Evolutionary conservation across 2,329 filamentous ascomycete species (phyloP), one percentile per base, ranked within the genome.

Genomic region (Dactylellina sp.): DNA sequence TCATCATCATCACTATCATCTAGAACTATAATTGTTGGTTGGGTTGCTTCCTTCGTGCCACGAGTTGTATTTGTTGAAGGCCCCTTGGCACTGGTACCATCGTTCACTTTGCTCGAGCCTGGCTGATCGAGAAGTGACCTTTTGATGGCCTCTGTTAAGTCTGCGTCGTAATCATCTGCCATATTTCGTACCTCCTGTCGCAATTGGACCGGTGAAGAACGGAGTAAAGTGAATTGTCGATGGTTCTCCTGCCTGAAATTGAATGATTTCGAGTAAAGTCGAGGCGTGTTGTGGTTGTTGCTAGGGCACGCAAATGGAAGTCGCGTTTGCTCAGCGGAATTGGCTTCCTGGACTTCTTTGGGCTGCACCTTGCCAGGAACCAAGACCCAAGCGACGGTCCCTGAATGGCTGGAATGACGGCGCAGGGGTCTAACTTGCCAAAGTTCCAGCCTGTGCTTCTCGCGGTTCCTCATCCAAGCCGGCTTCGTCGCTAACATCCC

Each of bases 151-250:
- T 74, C 70, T 35, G 70, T 61, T 18, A 74, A 46, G 37, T 74
- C 70, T 2, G 47, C 70, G 32, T 74, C 70, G 70, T 74, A 62
- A 40, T 66, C 61, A 40, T 74, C 61, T n/a, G 55, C 55, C 70
- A 74, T 74, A 6, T 6, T 40, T 20, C 12, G 7, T 40, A 16
- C 16, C 12, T 9, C 1, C 11, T 9, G 16, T 35, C 2, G 46
- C 14, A 20, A 25, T 2, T 52, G 16, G 14, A 3, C 16, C n/a
- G n/a, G n/a, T 22, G 20, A 14, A 52, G 20, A 11, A 49, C 12
- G 18, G 14, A 9, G 20, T 49, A 11, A 5, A 5, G 14, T 35
- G 14, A 16, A 35, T 37, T 37, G 49, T 20, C n/a, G n/a, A 46
- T 20, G 14, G 39, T 24, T 24, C 20, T 50, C 9, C 46, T 25